Evolutionary conservation across 2,329 filamentous ascomycete genomes (phyloP).

Genomic region (Aspergillus carbonarius): DNA sequence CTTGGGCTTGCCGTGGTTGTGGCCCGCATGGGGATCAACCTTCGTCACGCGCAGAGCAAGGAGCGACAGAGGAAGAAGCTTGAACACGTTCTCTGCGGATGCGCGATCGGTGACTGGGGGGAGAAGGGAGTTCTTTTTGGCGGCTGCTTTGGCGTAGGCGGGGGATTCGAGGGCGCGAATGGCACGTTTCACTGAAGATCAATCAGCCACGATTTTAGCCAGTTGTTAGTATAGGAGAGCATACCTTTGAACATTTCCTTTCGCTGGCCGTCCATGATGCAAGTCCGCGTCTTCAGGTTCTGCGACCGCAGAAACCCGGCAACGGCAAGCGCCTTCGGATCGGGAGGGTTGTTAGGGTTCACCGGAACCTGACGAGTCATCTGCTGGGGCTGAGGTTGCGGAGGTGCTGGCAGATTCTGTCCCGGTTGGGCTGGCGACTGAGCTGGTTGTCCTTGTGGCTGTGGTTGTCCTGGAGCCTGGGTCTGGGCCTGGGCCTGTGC

Average conservation of each 20-base stretch:
- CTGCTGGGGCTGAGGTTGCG: conserved; percentile 27
- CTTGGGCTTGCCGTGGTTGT: conserved; percentile 63
- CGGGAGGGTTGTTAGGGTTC: conserved; percentile 63
- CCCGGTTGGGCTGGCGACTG: conserved; percentile 30
- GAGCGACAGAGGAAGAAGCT: conserved; percentile 89
- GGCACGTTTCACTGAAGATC: conserved; percentile 78
- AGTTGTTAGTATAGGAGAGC: neutral
- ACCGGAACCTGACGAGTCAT: conserved; percentile 49
- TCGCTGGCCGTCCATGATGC: conserved; percentile 90
- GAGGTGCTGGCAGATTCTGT: conserved; percentile 38
- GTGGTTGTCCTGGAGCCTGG: conserved; percentile 15
- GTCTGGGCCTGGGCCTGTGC: conserved; percentile 5
- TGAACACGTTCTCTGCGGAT: conserved; percentile 89
- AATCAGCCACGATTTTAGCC: neutral
- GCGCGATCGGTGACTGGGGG: conserved; percentile 85
- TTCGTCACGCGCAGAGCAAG: conserved; percentile 88
- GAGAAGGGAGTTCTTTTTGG: conserved; percentile 83
- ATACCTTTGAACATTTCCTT: conserved; percentile 97
- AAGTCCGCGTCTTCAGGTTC: conserved; percentile 83
- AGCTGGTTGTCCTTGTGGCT: conserved; percentile 19
- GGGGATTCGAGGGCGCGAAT: conserved; percentile 86
- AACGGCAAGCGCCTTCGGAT: conserved; percentile 82
- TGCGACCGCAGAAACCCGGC: conserved; percentile 84
- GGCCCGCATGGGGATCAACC: conserved; percentile 72
- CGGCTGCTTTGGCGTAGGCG: conserved; percentile 79